These are phyloP conservation scores for Arthromyces matolae DNA, from an alignment of 768 basidiomycete species.

Conservation along the genomic window DNA sequence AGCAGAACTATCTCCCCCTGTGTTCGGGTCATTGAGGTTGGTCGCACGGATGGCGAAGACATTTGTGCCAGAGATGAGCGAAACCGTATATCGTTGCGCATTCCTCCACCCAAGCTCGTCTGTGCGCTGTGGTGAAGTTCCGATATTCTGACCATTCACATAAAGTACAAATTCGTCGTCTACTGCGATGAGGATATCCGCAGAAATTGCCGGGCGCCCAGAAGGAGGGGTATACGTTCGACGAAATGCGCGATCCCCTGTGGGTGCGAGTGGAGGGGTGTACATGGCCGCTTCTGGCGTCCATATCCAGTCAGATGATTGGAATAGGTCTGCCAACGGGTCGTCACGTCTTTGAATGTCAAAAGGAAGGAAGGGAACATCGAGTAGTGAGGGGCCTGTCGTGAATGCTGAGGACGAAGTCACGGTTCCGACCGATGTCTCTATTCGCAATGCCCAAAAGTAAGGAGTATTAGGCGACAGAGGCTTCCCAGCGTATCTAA, in stretches of 20 bases:
- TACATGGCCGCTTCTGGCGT: neutral
- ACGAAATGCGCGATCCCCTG: conserved; percentile 2
- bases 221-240: conserved; percentile 4
- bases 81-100: neutral
- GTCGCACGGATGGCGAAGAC: conserved; percentile 5
- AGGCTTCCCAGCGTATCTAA: too few relatives aligned
- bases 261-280: neutral
- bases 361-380: neutral
- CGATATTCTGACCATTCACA: too few relatives aligned
- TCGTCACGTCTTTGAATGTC: neutral
- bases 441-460: too few relatives aligned
- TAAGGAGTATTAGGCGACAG: too few relatives aligned
- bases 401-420: too few relatives aligned
- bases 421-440: too few relatives aligned
- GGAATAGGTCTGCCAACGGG: neutral
- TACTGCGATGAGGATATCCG: conserved; percentile 8
- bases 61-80: neutral
- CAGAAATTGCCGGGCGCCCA: neutral
- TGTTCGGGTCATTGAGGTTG: neutral
- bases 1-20: neutral
- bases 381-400: too few relatives aligned
- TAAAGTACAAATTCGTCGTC: conserved; percentile 4
- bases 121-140: too few relatives aligned
- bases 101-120: conserved; percentile 4
- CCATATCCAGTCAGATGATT: conserved; percentile 1